A percentile compares a stretch with the other conserved stretches of the same genome.
Conservation (phyloP, 257 asterid genomes). For the Sherardia arvensis region DNA sequence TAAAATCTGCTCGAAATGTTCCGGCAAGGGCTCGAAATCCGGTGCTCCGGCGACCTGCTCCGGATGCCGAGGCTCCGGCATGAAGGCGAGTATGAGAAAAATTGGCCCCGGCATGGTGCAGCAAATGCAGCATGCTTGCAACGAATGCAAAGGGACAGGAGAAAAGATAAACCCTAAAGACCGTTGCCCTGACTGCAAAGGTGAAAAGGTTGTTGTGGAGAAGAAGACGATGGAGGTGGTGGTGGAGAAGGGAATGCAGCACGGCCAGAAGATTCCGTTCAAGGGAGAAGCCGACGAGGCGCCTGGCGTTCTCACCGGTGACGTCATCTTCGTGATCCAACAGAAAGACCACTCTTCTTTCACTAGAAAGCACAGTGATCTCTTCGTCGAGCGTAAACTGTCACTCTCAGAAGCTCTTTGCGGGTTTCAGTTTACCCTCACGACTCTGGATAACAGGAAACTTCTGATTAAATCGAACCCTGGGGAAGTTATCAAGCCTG, state of each 20-base stretch:
- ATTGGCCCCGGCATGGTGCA: conserved; percentile 55
- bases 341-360: conserved; percentile 55
- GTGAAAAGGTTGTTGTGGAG: conserved; percentile 51
- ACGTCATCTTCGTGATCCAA: conserved; percentile 51
- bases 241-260: conserved; percentile 65
- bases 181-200: conserved; percentile 56
- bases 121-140: conserved; percentile 67
- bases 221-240: conserved; percentile 58
- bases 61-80: conserved; percentile 64
- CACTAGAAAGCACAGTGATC: conserved; percentile 57
- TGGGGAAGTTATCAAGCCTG: conserved; percentile 62
- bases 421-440: conserved; percentile 50
- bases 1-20: conserved; percentile 47
- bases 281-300: conserved; percentile 81
- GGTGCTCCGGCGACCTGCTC: conserved; percentile 52
- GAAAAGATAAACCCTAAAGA: conserved; percentile 50
- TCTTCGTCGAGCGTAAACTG: conserved; percentile 49
- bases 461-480: conserved; percentile 48
- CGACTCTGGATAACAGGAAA: conserved; percentile 51
- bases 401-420: conserved; percentile 56
- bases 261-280: conserved; percentile 19
- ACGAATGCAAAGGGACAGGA: conserved; percentile 59
- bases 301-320: conserved; percentile 53
- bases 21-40: conserved; percentile 60
- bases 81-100: conserved; percentile 51